Percentiles rank a stretch among this genome's conserved stretches.
Conservation (phyloP, 1,284 basidiomycete species). For the Porogramme epimiltina region DNA sequence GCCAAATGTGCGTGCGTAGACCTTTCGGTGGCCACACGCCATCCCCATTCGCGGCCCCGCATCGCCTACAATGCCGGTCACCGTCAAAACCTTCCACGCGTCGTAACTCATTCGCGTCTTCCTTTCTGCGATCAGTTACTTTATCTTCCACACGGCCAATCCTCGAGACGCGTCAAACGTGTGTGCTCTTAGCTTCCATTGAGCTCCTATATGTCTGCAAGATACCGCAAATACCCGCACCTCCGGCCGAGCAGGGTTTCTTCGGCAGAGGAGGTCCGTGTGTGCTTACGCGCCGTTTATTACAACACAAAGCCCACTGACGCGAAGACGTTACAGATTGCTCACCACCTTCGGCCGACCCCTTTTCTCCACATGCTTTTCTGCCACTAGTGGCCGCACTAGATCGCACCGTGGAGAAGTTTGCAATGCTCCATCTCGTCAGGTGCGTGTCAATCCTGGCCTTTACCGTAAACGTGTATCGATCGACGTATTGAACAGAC, state of each 20-base stretch:
- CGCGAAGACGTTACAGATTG: slow-evolving; percentile 3
- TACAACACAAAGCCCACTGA: background rate
- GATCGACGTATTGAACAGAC: slow-evolving; percentile 38
- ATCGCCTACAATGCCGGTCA: background rate
- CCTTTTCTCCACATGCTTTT: slow-evolving; percentile 27
- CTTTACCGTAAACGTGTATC: background rate
- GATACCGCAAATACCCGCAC: slow-evolving; percentile 21
- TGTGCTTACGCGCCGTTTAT: background rate
- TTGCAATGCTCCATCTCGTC: slow-evolving; percentile 59
- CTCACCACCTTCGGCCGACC: slow-evolving; percentile 15
- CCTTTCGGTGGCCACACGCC: background rate
- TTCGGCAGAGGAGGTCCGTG: slow-evolving; percentile 7
- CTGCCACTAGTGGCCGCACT: slow-evolving; percentile 39
- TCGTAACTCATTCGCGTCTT: no score
- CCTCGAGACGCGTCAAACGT: slow-evolving; percentile 32
- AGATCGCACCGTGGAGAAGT: slow-evolving; percentile 52
- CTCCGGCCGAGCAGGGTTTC: slow-evolving; percentile 2
- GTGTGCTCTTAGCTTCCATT: slow-evolving; percentile 46
- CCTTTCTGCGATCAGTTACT: slow-evolving; percentile 38
- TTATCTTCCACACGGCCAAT: slow-evolving; percentile 45
- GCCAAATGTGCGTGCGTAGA: slow-evolving; percentile 40
- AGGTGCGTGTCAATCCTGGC: slow-evolving; percentile 40
- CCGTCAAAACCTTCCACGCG: no score
- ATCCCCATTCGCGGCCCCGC: background rate
- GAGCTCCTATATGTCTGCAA: slow-evolving; percentile 57